Percentiles rank a stretch among this genome's conserved stretches.
Conservation (phyloP, 169 alveolate genomes). For the Cryptosporidium muris region DNA sequence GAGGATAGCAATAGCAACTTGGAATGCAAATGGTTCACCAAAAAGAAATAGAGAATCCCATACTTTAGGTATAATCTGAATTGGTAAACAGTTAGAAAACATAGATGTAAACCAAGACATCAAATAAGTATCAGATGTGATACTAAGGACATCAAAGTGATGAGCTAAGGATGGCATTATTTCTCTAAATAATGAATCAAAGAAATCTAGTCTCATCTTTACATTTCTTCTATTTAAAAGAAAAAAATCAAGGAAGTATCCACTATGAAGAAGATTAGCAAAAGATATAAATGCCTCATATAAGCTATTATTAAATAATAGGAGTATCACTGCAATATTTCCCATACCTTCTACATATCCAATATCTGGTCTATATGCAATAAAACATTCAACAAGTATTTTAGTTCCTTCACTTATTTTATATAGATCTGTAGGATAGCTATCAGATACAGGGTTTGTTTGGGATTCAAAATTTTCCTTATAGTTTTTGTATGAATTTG, state of each 20-base stretch:
- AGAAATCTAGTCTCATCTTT: constrained; percentile 64
- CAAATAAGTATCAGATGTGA: constrained; percentile 51
- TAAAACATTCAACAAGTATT: constrained; percentile 51
- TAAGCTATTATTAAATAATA: constrained; percentile 25
- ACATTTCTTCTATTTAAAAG: constrained; percentile 49
- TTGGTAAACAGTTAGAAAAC: constrained; percentile 52
- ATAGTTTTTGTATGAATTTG: background rate
- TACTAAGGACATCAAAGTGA: constrained; percentile 57
- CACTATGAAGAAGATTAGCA: constrained; percentile 41
- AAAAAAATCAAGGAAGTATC: constrained; percentile 46
- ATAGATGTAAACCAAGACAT: constrained; percentile 64
- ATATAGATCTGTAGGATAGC: background rate
- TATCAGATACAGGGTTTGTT: background rate
- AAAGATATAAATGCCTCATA: constrained; percentile 58
- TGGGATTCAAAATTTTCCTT: background rate
- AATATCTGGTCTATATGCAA: constrained; percentile 54
- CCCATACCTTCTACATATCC: constrained; percentile 71
- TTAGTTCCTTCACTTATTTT: constrained; percentile 53
- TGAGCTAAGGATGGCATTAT: constrained; percentile 57
- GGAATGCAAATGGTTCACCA: constrained; percentile 71
- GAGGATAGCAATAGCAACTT: constrained; percentile 65
- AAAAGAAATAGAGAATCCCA: constrained; percentile 68
- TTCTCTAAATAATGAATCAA: constrained; percentile 44
- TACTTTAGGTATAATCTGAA: constrained; percentile 47
- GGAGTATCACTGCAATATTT: constrained; percentile 48